Percentiles rank a stretch among this genome's conserved stretches.
Conservation (phyloP, 805 yeast species). For the Hanseniaspora vineae region DNA sequence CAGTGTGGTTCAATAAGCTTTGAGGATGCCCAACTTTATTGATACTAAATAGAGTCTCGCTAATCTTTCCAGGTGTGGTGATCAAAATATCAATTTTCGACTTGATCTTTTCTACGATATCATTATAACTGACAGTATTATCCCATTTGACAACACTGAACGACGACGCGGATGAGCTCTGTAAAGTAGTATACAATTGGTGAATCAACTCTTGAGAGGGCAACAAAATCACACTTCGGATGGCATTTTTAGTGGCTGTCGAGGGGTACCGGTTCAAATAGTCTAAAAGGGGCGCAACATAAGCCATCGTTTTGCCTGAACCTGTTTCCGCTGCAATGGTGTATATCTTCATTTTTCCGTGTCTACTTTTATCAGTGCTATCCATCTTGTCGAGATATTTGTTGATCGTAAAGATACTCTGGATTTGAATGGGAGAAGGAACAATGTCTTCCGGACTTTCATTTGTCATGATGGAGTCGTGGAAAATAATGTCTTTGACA, state of each 20-base stretch:
- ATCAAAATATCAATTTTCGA: slow-evolving; percentile 63
- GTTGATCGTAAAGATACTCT: slow-evolving; percentile 44
- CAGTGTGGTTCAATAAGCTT: slow-evolving; percentile 32
- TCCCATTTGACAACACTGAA: slow-evolving; percentile 49
- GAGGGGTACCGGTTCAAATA: slow-evolving; percentile 44
- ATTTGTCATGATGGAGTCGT: slow-evolving; percentile 28
- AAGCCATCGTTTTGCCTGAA: slow-evolving; percentile 92
- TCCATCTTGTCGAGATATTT: slow-evolving; percentile 22
- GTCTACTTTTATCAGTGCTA: not conserved
- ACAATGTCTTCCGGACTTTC: slow-evolving; percentile 12
- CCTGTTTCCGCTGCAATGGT: slow-evolving; percentile 95
- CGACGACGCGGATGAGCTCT: slow-evolving; percentile 23
- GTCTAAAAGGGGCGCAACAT: slow-evolving; percentile 63
- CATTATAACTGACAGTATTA: slow-evolving; percentile 40
- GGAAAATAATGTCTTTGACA: slow-evolving; percentile 39
- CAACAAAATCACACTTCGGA: slow-evolving; percentile 57
- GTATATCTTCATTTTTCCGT: slow-evolving; percentile 30
- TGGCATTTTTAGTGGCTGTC: slow-evolving; percentile 25
- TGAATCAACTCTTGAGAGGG: slow-evolving; percentile 85
- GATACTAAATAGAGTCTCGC: slow-evolving; percentile 22
- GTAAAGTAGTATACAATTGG: slow-evolving; percentile 45
- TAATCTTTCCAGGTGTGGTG: slow-evolving; percentile 72
- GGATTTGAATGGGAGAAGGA: slow-evolving; percentile 76
- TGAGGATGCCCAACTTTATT: slow-evolving; percentile 26
- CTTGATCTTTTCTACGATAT: slow-evolving; percentile 34